A percentile compares a stretch with the other conserved stretches of the same genome.
Conservation (phyloP, 2,329 filamentous ascomycete genomes). For the Stemphylium vesicarium region DNA sequence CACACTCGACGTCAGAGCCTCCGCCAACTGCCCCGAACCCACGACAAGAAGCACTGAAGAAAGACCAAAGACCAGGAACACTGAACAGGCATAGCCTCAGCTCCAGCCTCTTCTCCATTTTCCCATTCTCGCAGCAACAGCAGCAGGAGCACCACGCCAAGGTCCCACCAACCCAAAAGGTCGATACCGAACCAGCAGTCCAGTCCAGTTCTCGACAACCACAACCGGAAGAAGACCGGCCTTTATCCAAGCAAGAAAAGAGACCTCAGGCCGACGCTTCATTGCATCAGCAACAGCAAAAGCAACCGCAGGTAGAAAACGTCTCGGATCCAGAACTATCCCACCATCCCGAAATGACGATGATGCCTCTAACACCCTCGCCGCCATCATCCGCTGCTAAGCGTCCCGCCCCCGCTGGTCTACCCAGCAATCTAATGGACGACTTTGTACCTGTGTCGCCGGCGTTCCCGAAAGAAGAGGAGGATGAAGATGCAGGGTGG, state of each 20-base stretch:
- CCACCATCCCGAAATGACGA: slow-evolving; percentile 37
- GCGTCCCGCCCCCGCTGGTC: slow-evolving; percentile 25
- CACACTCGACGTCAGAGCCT: slow-evolving; percentile 40
- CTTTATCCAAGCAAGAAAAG: slow-evolving; percentile 5
- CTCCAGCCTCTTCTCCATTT: slow-evolving; percentile 44
- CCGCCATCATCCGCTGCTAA: slow-evolving; percentile 13
- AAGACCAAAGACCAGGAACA: slow-evolving; percentile 22
- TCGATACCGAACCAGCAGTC: slow-evolving; percentile 2
- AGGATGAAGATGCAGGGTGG: slow-evolving; percentile 45
- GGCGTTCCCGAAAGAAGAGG: slow-evolving; percentile 21
- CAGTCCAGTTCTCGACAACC: slow-evolving; percentile 3
- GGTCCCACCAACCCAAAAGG: slow-evolving; percentile 32
- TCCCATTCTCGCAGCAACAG: slow-evolving; percentile 44
- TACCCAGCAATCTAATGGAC: slow-evolving; percentile 45
- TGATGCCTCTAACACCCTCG: slow-evolving; percentile 42
- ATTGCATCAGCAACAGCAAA: neutral
- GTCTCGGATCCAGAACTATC: slow-evolving; percentile 17
- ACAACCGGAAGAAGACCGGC: neutral
- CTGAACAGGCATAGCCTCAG: slow-evolving; percentile 44
- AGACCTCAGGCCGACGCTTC: neutral
- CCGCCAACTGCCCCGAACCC: slow-evolving; percentile 18
- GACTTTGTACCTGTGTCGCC: slow-evolving; percentile 42
- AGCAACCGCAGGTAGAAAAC: neutral
- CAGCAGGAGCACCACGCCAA: slow-evolving; percentile 41
- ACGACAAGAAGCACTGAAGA: slow-evolving; percentile 10